Evolutionary conservation across 2,329 filamentous ascomycete species (phyloP), one percentile per base, ranked within the genome.

Genomic region (Beauveria caledonica): DNA sequence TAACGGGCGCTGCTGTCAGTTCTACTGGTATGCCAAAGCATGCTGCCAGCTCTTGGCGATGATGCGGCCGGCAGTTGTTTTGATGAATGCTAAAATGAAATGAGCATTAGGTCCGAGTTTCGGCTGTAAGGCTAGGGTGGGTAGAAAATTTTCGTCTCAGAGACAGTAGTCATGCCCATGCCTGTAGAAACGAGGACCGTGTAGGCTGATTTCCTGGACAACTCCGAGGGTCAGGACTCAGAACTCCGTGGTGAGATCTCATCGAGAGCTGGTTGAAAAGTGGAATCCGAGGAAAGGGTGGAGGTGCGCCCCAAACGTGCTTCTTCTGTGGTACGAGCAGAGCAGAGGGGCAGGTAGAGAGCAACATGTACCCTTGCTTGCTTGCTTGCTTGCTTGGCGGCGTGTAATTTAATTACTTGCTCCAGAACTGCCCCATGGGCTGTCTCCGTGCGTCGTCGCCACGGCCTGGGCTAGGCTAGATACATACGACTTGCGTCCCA

Each of bases 401-500:
- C 45, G 29, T 51, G 56, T 58, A 52, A 59, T 52, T 52, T 58
- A 52, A 59, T 52, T 52, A 52, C 25, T 58, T 45, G 39, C 48
- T 58, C 44, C 44, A 49, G 25, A 45, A 56, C 27, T 48, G 45
- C 39, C 44, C 56, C 57, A 59, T 58, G 36, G 48, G n/a, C 29
- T 27, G 54, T 49, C 55, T 42, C 55, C 33, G 55, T 58, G 36
- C 55, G 46, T 21, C 17, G 36, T 39, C 48, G 33, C 46, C 36
- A 44, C 25, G 36, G 58, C 36, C 52, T 60, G 52, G 51, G 33
- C 33, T 36, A 36, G 19, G 51, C 51, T 49, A 27, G 51, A 49
- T 50, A 54, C 44, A 25, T 15, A 36, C 33, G 49, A 52, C 49
- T 21, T 46, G 48, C 39, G 52, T 60, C 51, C 59, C 59, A 60